Conservation (phyloP, 805 yeast genomes). For the Yarrowia sp. region DNA sequence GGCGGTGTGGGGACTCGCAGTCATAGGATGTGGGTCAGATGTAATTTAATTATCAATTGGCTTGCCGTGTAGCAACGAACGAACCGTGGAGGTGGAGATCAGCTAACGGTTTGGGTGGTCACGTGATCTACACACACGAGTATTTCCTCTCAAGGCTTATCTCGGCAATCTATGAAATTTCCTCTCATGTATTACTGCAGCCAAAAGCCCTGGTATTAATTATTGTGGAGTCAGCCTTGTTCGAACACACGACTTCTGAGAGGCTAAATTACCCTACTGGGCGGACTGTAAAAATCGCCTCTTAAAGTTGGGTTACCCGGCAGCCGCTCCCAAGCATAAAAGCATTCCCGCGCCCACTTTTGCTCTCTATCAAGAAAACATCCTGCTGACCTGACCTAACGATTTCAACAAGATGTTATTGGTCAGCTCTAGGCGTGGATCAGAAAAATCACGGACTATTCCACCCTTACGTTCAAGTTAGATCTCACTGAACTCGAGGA, state of each 20-base stretch:
- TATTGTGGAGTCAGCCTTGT: not conserved
- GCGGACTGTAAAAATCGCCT: conserved; percentile 3
- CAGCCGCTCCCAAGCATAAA: conserved; percentile 22
- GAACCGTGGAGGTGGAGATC: not conserved
- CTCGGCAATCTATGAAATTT: not conserved
- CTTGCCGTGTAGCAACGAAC: not conserved
- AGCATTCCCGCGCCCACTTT: conserved; percentile 18
- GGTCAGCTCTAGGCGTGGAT: conserved; percentile 36
- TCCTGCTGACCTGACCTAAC: conserved; percentile 36
- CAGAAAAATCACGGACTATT: conserved; percentile 33
- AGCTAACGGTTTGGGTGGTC: not conserved
- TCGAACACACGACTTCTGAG: not conserved
- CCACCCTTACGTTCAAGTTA: conserved; percentile 31
- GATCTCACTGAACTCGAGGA: conserved; percentile 36
- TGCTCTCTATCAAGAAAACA: conserved; percentile 25
- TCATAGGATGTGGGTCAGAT: not conserved
- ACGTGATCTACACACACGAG: not conserved
- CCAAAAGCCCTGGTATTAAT: not conserved
- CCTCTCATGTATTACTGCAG: conserved; percentile 12
- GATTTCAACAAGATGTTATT: conserved; percentile 35
- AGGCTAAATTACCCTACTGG: conserved; percentile 9
- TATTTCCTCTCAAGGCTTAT: not conserved
- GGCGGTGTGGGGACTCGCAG: conserved; percentile 9
- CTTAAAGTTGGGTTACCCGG: conserved; percentile 24
- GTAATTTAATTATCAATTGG: conserved; percentile 1